phyloP scores from a whole-genome alignment of 2,329 filamentous ascomycete genomes.

The Periconia digitata region DNA sequence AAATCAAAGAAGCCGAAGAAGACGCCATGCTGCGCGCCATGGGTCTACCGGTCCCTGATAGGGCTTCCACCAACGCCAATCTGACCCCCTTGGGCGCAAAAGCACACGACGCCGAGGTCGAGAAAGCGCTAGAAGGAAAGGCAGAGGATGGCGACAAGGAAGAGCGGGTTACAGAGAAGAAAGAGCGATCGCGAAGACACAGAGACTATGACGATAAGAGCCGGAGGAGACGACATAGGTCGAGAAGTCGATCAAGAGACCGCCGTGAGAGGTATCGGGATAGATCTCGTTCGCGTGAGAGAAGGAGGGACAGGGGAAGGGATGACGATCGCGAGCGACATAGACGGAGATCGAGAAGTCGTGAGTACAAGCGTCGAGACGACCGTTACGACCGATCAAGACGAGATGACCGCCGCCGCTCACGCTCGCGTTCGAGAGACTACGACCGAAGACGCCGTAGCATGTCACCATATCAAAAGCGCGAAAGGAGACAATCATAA shows the following conservation, averaged over 20 bases:
- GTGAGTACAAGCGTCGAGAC: constrained; percentile 26
- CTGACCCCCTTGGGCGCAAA: constrained; percentile 59
- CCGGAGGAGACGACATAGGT: constrained; percentile 25
- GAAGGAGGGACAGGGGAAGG: constrained; percentile 21
- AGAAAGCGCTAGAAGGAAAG: constrained; percentile 55
- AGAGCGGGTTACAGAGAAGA: constrained; percentile 20
- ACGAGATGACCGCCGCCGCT: constrained; percentile 25
- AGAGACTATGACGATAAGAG: constrained; percentile 25
- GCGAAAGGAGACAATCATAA: constrained; percentile 7
- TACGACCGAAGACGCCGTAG: constrained; percentile 32
- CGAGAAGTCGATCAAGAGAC: constrained; percentile 30
- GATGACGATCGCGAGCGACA: constrained; percentile 33
- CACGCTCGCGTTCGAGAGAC: constrained; percentile 19
- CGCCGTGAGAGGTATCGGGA: constrained; percentile 31
- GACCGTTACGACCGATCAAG: constrained; percentile 24
- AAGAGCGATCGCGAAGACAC: constrained; percentile 27
- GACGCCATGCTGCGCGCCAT: constrained; percentile 84
- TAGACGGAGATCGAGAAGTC: constrained; percentile 32
- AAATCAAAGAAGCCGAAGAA: constrained; percentile 87
- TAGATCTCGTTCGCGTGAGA: constrained; percentile 33
- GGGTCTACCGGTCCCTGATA: constrained; percentile 71
- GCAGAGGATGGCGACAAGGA: constrained; percentile 41
- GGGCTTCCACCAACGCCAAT: constrained; percentile 66
- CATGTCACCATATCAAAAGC: constrained; percentile 18
- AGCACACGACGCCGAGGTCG: constrained; percentile 57